Conservation (phyloP, 2,329 filamentous ascomycete species). For the Epichloe coenophiala region DNA sequence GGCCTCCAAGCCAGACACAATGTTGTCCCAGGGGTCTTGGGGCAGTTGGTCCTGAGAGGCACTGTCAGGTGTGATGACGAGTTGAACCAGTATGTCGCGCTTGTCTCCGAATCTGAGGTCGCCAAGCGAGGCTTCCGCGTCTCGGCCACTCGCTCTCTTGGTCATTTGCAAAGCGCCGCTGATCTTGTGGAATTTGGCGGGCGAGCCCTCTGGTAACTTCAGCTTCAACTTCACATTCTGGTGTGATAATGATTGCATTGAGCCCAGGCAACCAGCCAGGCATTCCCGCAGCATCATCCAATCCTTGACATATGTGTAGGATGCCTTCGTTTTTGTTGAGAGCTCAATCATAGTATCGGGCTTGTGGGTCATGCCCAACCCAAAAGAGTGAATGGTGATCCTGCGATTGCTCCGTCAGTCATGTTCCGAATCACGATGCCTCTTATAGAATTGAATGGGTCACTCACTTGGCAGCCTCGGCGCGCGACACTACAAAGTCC, state of each 20-base stretch:
- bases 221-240: constrained; percentile 96
- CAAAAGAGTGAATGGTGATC: constrained; percentile 93
- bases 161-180: constrained; percentile 92
- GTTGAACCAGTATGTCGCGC: constrained; percentile 80
- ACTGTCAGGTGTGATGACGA: constrained; percentile 82
- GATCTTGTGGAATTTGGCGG: constrained; percentile 97
- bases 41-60: constrained; percentile 71
- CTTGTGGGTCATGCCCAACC: constrained; percentile 91
- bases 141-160: constrained; percentile 85
- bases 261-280: constrained; percentile 80
- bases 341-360: constrained; percentile 98
- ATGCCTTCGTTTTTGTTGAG: constrained; percentile 88
- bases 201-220: constrained; percentile 85
- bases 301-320: constrained; percentile 96
- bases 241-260: constrained; percentile 88
- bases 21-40: constrained; percentile 92
- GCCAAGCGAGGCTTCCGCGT: constrained; percentile 83
- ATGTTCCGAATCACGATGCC: too few relatives aligned
- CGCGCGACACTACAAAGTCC: constrained; percentile 92
- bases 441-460: too few relatives aligned
- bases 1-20: constrained; percentile 88
- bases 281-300: constrained; percentile 99
- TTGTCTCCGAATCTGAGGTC: constrained; percentile 95
- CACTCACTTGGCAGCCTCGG: constrained; percentile 84
- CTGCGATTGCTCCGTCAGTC: constrained; percentile 25